These are phyloP conservation scores for Colletotrichum tropicicola DNA, from an alignment of 2,329 filamentous ascomycete genomes.

Conservation along the genomic window DNA sequence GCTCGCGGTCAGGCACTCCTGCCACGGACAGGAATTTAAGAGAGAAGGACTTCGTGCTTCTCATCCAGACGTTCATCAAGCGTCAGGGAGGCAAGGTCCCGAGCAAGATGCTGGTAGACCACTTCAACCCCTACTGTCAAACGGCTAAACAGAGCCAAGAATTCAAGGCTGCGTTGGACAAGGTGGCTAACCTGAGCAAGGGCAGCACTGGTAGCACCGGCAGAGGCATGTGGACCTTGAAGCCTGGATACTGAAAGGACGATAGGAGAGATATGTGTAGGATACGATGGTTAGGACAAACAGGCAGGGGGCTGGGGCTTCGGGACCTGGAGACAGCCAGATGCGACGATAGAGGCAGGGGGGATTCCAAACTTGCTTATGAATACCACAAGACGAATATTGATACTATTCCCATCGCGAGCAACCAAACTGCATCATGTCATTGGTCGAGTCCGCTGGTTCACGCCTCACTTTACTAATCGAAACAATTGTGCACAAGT, in stretches of 20 bases:
- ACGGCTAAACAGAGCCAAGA: slow-evolving; percentile 75
- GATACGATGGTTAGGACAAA: neutral
- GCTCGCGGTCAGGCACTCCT: slow-evolving; percentile 54
- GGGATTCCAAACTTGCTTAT: too few species aligned
- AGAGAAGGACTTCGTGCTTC: slow-evolving; percentile 70
- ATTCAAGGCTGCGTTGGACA: slow-evolving; percentile 83
- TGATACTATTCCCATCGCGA: too few species aligned
- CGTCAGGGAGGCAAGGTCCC: slow-evolving; percentile 81
- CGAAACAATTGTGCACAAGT: neutral
- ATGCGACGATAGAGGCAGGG: too few species aligned
- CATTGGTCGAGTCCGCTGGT: too few species aligned
- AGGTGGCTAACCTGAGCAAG: slow-evolving; percentile 77
- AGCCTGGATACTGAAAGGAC: slow-evolving; percentile 31
- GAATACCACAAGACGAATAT: too few species aligned
- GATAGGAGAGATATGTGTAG: neutral
- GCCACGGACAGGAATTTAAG: slow-evolving; percentile 49
- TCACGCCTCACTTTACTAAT: neutral
- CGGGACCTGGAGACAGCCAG: too few species aligned
- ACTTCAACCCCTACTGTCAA: slow-evolving; percentile 84
- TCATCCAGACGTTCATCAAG: slow-evolving; percentile 83
- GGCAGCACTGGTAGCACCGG: slow-evolving; percentile 54
- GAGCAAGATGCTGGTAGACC: slow-evolving; percentile 87
- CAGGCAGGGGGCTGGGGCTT: neutral
- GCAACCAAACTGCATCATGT: too few species aligned
- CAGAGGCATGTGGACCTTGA: slow-evolving; percentile 63